Conservation (phyloP, 2,329 filamentous ascomycete genomes). For the Proliferodiscus dingleyae region DNA sequence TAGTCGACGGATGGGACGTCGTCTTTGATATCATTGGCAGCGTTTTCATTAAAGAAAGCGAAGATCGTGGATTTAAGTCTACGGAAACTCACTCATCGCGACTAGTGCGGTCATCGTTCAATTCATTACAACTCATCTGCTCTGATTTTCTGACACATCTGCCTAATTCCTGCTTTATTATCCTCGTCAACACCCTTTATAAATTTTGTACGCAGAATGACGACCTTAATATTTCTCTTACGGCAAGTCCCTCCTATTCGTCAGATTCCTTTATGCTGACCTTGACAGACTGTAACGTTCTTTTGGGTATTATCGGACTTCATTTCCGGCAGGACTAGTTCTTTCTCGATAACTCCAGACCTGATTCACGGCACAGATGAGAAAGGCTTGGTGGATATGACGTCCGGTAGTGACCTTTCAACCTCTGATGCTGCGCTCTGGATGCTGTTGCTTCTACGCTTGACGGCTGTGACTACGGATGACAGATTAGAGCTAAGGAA, state of each 20-base stretch:
- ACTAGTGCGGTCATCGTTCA: slow-evolving; percentile 81
- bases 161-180: slow-evolving; percentile 65
- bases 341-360: slow-evolving; percentile 53
- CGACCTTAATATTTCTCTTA: slow-evolving; percentile 92
- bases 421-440: slow-evolving; percentile 69
- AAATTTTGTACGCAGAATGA: slow-evolving; percentile 85
- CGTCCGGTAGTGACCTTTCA: slow-evolving; percentile 52
- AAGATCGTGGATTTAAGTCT: slow-evolving; percentile 14
- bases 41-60: slow-evolving; percentile 56
- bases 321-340: slow-evolving; percentile 56
- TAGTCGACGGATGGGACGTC: slow-evolving; percentile 78
- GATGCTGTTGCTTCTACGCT: slow-evolving; percentile 68
- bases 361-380: slow-evolving; percentile 53
- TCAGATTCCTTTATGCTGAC: slow-evolving; percentile 16
- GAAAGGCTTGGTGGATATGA: slow-evolving; percentile 51
- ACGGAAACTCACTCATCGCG: slow-evolving; percentile 58
- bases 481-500: slow-evolving; percentile 72
- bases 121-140: slow-evolving; percentile 84
- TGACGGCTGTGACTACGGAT: slow-evolving; percentile 68
- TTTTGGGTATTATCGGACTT: slow-evolving; percentile 96
- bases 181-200: slow-evolving; percentile 81
- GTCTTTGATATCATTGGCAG: slow-evolving; percentile 81
- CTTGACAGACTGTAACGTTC: slow-evolving; percentile 73
- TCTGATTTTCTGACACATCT: slow-evolving; percentile 83
- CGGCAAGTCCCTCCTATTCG: slow-evolving; percentile 44